Base-by-base conservation (phyloP, 2,329 filamentous ascomycete species). In the Pseudohalonectria lignicola region DNA sequence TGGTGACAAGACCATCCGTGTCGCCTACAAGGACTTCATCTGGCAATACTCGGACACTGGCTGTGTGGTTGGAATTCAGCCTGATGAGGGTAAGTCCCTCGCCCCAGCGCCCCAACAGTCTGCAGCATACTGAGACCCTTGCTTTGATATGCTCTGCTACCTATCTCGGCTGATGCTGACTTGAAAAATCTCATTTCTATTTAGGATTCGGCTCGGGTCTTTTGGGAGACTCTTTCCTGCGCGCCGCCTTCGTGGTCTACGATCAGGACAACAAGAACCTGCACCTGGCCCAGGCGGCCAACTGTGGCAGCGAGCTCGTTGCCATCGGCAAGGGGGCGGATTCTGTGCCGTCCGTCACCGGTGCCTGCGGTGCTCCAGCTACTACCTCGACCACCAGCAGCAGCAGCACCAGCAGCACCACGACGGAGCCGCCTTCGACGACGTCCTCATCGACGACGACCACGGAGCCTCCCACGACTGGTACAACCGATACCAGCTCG, bases 21-120 rank as follows among this genome's bases (percentile, higher is more conserved):
- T 43, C 3, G 11, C 39, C 7, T 46, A 37, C 23, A n/a, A 44
- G n/a, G 41, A 45, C 18, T 37, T 47, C 9, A 30, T 47, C 20
- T 28, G n/a, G 34, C 21, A 35, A 40, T 13, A 30, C n/a, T 30
- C 12, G 23, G 10, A 23, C 9, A 4, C 13, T 28, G 17, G 17
- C 29, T 42, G 28, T 37, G 41, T 5, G 36, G 35, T 39, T n/a
- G 21, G 40, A 31, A 32, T 21, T 31, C n/a, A 7, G 4, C 10
- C 26, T 9, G 31, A 13, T 19, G 16, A n/a, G n/a, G n/a, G n/a
- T n/a, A n/a, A n/a, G n/a, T n/a, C n/a, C n/a, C n/a, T n/a, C n/a
- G n/a, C n/a, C n/a, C n/a, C n/a, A n/a, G n/a, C n/a, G n/a, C n/a
- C n/a, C n/a, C n/a, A n/a, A n/a, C n/a, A n/a, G n/a, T 10, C 16